Conservation (phyloP, 108 stramenopile species). For the Hondaea fermentalgiana region DNA sequence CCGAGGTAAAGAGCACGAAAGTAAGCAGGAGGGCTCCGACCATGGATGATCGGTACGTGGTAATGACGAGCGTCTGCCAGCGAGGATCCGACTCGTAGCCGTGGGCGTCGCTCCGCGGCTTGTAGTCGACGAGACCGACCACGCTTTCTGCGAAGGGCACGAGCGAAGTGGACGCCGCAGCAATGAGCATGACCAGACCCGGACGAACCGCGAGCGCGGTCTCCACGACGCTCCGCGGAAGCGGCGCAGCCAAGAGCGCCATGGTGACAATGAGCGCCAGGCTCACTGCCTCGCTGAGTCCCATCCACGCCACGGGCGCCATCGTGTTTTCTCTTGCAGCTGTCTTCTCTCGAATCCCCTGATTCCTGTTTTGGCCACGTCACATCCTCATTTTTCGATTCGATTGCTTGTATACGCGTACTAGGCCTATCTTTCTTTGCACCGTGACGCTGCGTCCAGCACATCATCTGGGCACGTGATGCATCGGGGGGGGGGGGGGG, state of each 20-base stretch:
- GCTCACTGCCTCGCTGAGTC: not conserved
- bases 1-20: not conserved
- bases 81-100: slow-evolving; percentile 1
- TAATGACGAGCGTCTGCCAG: not conserved
- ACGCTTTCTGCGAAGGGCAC: slow-evolving; percentile 8
- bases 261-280: not conserved
- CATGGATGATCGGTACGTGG: not conserved
- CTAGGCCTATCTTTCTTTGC: too few relatives aligned
- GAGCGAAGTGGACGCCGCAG: not conserved
- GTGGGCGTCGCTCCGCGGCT: not conserved
- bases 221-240: not conserved
- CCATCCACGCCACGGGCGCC: not conserved
- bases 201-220: not conserved
- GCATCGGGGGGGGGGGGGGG: too few relatives aligned
- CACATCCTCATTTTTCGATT: too few relatives aligned
- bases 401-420: too few relatives aligned
- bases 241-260: not conserved
- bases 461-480: too few relatives aligned
- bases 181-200: not conserved
- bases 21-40: not conserved
- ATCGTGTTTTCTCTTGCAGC: not conserved
- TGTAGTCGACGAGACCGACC: not conserved
- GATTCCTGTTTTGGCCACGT: too few relatives aligned
- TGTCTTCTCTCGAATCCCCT: too few relatives aligned
- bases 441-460: too few relatives aligned